Percentiles rank a stretch among this genome's conserved stretches.
phyloP scores from a whole-genome alignment of 805 yeast genomes.

The Schizosaccharomyces lindneri region DNA sequence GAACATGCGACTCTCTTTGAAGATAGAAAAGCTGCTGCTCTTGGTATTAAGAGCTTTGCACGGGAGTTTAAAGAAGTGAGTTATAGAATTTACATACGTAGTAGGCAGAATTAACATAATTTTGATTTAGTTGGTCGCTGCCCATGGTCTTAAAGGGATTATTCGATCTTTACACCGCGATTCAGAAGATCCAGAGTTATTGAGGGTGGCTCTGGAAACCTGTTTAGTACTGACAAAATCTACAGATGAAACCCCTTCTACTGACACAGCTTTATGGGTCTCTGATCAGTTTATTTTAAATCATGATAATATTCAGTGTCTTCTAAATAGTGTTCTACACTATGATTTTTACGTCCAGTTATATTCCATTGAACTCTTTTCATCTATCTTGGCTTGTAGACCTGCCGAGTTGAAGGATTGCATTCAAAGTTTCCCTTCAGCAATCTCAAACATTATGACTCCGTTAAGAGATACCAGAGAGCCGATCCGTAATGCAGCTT shows the following conservation, averaged over 20 bases:
- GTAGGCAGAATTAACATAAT: not conserved
- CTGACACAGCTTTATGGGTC: slow-evolving; percentile 79
- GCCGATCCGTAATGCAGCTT: slow-evolving; percentile 67
- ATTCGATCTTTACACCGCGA: slow-evolving; percentile 43
- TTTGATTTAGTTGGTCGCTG: slow-evolving; percentile 28
- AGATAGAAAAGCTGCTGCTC: slow-evolving; percentile 76
- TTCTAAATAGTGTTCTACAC: slow-evolving; percentile 25
- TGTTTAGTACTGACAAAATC: slow-evolving; percentile 56
- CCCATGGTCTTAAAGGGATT: slow-evolving; percentile 57
- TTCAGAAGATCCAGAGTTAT: slow-evolving; percentile 39
- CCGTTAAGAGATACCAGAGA: slow-evolving; percentile 43
- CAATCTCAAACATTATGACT: slow-evolving; percentile 48
- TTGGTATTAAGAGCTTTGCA: slow-evolving; percentile 69
- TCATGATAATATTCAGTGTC: slow-evolving; percentile 20
- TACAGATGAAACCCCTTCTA: slow-evolving; percentile 20
- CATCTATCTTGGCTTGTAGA: slow-evolving; percentile 59
- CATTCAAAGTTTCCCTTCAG: slow-evolving; percentile 47
- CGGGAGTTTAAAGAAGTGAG: slow-evolving; percentile 60
- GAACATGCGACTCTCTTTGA: slow-evolving; percentile 56
- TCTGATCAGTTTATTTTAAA: slow-evolving; percentile 74
- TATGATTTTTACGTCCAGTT: slow-evolving; percentile 54
- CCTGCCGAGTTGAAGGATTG: slow-evolving; percentile 49
- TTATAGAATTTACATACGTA: not conserved
- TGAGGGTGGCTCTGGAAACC: slow-evolving; percentile 67
- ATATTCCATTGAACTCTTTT: slow-evolving; percentile 63